Evolutionary conservation across 73 alveolate species (phyloP).

Genomic region (Paramecium tetraurelia): DNA sequence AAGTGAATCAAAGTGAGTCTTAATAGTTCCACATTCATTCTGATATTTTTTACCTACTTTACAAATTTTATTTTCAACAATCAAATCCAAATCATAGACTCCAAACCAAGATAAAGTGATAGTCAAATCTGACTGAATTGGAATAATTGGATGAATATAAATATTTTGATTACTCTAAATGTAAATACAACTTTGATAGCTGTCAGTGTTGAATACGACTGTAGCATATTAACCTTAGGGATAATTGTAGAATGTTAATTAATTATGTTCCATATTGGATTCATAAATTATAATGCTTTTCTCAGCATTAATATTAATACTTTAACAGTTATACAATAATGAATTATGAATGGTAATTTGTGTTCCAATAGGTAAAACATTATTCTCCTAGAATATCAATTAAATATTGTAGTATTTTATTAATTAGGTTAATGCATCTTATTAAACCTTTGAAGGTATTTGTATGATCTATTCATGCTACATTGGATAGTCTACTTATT

Average conservation of each 20-base stretch:
- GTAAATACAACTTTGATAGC: neutral
- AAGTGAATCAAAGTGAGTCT: neutral
- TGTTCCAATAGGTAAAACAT: neutral
- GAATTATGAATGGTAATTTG: neutral
- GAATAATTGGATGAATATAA: neutral
- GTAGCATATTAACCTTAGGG: constrained; percentile 13
- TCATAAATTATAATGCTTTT: neutral
- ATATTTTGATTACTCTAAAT: neutral
- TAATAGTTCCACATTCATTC: neutral
- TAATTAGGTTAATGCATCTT: neutral
- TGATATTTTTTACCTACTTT: neutral
- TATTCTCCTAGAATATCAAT: neutral
- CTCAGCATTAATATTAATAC: neutral
- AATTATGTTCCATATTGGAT: neutral
- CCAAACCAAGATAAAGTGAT: constrained; percentile 3
- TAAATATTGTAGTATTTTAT: neutral
- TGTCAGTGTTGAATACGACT: neutral
- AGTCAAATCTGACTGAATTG: neutral
- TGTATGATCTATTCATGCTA: neutral
- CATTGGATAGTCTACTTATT: neutral
- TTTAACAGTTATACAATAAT: neutral
- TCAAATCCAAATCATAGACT: neutral
- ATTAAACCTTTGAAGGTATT: neutral
- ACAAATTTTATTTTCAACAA: constrained; percentile 12
- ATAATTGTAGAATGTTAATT: neutral